Evolutionary conservation across 768 basidiomycete genomes (phyloP).

Genomic region (Saitozyma sp.): DNA sequence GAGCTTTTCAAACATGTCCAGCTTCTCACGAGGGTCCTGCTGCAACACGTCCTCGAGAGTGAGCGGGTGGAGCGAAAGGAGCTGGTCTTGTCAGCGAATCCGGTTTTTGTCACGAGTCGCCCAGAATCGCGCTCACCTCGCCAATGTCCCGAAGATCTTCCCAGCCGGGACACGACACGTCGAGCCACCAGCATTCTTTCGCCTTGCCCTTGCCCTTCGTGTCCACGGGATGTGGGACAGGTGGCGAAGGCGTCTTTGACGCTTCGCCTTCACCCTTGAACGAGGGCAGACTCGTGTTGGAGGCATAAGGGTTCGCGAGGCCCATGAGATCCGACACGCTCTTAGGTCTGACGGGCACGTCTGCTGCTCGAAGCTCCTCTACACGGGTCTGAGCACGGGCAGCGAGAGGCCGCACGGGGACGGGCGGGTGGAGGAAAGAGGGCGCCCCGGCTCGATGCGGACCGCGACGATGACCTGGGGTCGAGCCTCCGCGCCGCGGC

Average conservation of each 20-base stretch:
- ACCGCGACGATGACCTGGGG: slow-evolving; percentile 11
- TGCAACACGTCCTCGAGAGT: slow-evolving; percentile 91
- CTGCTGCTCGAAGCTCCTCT: slow-evolving; percentile 19
- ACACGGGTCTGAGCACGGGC: slow-evolving; percentile 23
- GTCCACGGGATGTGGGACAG: slow-evolving; percentile 4
- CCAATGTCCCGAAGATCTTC: slow-evolving; percentile 83
- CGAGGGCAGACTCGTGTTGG: slow-evolving; percentile 15
- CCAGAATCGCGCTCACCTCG: slow-evolving; percentile 59
- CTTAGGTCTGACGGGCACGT: slow-evolving; percentile 35
- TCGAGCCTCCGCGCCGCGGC: slow-evolving; percentile 21
- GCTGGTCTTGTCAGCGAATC: slow-evolving; percentile 53
- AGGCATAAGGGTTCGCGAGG: slow-evolving; percentile 20
- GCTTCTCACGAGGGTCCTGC: slow-evolving; percentile 86
- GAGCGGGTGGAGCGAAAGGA: slow-evolving; percentile 83
- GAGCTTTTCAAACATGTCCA: slow-evolving; percentile 79
- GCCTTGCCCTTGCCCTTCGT: slow-evolving; percentile 11
- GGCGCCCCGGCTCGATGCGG: slow-evolving; percentile 8
- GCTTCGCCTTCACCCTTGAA: slow-evolving; percentile 13
- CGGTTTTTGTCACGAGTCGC: slow-evolving; percentile 21
- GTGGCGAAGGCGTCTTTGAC: slow-evolving; percentile 6
- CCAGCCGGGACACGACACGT: slow-evolving; percentile 82
- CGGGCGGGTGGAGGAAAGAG: slow-evolving; percentile 23
- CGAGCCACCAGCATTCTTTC: slow-evolving; percentile 74
- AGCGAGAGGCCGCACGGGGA: slow-evolving; percentile 11
- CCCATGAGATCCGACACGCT: slow-evolving; percentile 47